Evolutionary conservation across 129 eudicot genomes (phyloP), one percentile per base, ranked within the genome.

Genomic region (Logfia minima): DNA sequence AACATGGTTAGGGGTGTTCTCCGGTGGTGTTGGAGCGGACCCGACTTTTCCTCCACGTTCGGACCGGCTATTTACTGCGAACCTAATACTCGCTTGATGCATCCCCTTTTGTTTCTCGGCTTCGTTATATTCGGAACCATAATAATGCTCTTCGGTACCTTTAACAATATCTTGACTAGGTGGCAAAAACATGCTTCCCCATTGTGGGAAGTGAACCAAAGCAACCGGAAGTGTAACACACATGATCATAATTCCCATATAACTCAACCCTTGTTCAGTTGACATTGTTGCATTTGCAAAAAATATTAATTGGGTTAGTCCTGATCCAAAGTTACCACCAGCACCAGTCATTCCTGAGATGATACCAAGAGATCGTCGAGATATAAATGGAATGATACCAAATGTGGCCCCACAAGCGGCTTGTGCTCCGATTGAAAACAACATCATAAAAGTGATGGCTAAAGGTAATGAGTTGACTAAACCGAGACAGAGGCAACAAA

Each of bases 351-450:
- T 84, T 21, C 98, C 98, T 0, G 96, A 90, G 14, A 93, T 93
- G 21, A 93, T 60, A 19, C 98, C 97, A 0, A 90, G 74, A 0
- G 98, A 88, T 4, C 98, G 62, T 1, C 98, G 92, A 0, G 98
- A 93, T 32, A 93, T 72, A 66, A 93, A 93, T 0, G 98, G 98
- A 37, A 93, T 85, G 68, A 93, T 79, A 16, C 98, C 98, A 26
- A 85, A 93, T 26, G 98, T 85, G 28, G 97, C 98, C 5, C 98
- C 98, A 39, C 98, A 90, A 3, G 98, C 98, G 0, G 98, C 92
- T 65, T 93, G 98, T 6, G 96, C 95, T 1, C 96, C 96, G 0
- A 90, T 23, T 16, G 98, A 93, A 80, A 93, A 93, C 4, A 93
- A 77, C 72, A 93, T 86, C 92, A 93, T 87, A 39, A 82, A 84